A percentile compares a stretch with the other conserved stretches of the same genome.
phyloP scores from a whole-genome alignment of 2,329 filamentous ascomycete species.

The Aureobasidium uvarum region DNA sequence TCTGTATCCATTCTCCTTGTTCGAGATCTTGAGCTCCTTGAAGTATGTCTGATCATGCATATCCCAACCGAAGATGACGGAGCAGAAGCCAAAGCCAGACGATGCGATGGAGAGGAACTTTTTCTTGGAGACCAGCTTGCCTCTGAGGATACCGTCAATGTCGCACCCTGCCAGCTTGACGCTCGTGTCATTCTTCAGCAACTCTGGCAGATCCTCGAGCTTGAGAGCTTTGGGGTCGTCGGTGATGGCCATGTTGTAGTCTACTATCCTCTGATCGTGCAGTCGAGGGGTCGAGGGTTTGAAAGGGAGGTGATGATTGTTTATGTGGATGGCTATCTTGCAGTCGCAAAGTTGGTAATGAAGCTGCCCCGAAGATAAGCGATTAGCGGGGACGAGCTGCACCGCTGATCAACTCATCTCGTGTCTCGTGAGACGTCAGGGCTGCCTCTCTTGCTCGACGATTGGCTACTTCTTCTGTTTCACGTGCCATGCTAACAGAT shows the following conservation, averaged over 20 bases:
- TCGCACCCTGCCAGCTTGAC: conserved; percentile 89
- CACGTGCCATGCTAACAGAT: conserved; percentile 7
- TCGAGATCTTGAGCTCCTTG: conserved; percentile 80
- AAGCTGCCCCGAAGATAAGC: conserved; percentile 15
- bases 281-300: neutral
- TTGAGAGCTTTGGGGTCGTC: conserved; percentile 52
- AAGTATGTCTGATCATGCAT: conserved; percentile 94
- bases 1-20: conserved; percentile 84
- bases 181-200: conserved; percentile 69
- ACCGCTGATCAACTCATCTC: neutral
- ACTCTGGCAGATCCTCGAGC: conserved; percentile 60
- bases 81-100: conserved; percentile 88
- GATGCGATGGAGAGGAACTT: conserved; percentile 85
- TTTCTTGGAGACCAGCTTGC: conserved; percentile 87
- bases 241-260: conserved; percentile 36
- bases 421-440: conserved; percentile 3
- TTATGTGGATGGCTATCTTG: neutral
- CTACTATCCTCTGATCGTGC: neutral
- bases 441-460: neutral
- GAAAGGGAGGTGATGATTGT: neutral
- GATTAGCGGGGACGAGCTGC: conserved; percentile 12
- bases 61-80: conserved; percentile 93
- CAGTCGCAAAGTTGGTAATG: neutral
- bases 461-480: neutral
- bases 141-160: conserved; percentile 80